phyloP scores from a whole-genome alignment of 352 stramenopile species.

The Globisporangium solare region DNA sequence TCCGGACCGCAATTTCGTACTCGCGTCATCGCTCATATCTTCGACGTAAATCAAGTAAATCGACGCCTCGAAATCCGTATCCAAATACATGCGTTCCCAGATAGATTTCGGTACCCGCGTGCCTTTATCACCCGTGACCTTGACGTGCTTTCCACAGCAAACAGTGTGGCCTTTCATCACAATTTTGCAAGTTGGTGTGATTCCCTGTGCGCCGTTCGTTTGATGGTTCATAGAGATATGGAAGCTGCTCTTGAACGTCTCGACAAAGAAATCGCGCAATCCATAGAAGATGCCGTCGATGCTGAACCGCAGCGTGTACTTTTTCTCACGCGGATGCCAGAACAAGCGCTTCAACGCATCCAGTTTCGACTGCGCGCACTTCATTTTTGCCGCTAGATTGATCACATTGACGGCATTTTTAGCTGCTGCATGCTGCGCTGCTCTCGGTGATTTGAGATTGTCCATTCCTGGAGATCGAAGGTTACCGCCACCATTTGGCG shows the following conservation, averaged over 20 bases:
- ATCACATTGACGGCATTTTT: slow-evolving; percentile 41
- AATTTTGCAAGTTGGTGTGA: slow-evolving; percentile 63
- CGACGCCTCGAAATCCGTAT: slow-evolving; percentile 57
- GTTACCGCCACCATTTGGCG: neutral
- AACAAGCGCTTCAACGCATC: slow-evolving; percentile 61
- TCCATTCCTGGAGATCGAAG: slow-evolving; percentile 6
- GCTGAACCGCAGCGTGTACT: slow-evolving; percentile 74
- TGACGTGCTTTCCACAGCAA: slow-evolving; percentile 68
- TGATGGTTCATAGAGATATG: slow-evolving; percentile 63
- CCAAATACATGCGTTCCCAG: slow-evolving; percentile 76
- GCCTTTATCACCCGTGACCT: slow-evolving; percentile 70
- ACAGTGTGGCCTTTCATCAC: slow-evolving; percentile 58
- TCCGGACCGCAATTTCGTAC: slow-evolving; percentile 26
- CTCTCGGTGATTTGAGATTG: neutral
- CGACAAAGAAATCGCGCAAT: slow-evolving; percentile 62
- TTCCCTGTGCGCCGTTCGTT: slow-evolving; percentile 58
- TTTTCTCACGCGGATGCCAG: slow-evolving; percentile 68
- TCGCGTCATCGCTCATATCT: slow-evolving; percentile 24
- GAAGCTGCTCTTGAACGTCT: slow-evolving; percentile 55
- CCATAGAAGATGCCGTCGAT: slow-evolving; percentile 80
- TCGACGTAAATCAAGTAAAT: slow-evolving; percentile 67
- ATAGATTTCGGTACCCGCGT: slow-evolving; percentile 74
- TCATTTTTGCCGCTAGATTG: slow-evolving; percentile 49
- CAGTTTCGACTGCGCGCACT: slow-evolving; percentile 64
- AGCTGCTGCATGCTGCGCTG: neutral